Evolutionary conservation across 2,329 filamentous ascomycete species (phyloP).

Genomic region (Cladosporium sp.): DNA sequence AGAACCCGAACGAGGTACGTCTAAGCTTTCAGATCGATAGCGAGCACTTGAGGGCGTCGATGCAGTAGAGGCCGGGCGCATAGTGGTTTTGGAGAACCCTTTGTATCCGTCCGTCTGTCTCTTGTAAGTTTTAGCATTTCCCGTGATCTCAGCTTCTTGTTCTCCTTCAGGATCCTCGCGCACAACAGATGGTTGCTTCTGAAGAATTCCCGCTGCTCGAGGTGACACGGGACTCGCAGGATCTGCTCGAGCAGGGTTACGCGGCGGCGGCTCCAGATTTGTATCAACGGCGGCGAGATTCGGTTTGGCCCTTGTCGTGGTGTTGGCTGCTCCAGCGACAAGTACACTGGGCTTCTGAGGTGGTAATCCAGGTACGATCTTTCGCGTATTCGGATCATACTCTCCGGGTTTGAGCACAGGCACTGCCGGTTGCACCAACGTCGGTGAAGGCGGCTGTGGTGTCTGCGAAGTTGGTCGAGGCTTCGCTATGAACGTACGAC

Average conservation of each 20-base stretch:
- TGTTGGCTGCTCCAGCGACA: not conserved
- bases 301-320: not conserved
- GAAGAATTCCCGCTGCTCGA: constrained; percentile 19
- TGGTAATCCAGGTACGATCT: constrained; percentile 21
- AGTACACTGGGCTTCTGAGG: constrained; percentile 5
- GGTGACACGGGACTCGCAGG: constrained; percentile 17
- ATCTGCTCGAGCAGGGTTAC: constrained; percentile 28
- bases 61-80: not conserved
- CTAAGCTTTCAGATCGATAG: constrained; percentile 29
- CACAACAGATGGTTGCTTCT: constrained; percentile 32
- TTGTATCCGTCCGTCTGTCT: constrained; percentile 9
- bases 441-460: constrained; percentile 16
- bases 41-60: constrained; percentile 16
- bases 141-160: constrained; percentile 18
- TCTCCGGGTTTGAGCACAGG: constrained; percentile 20
- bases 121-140: not conserved
- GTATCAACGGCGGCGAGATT: constrained; percentile 2
- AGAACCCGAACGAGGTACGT: constrained; percentile 25
- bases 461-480: constrained; percentile 16
- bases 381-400: constrained; percentile 29
- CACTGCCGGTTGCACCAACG: constrained; percentile 10
- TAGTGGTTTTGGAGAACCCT: constrained; percentile 2
- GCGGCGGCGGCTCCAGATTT: constrained; percentile 23
- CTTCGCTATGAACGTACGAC: constrained; percentile 27
- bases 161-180: constrained; percentile 30